Evolutionary conservation across 805 yeast species (phyloP).

Genomic region (Myxozyma monticola): DNA sequence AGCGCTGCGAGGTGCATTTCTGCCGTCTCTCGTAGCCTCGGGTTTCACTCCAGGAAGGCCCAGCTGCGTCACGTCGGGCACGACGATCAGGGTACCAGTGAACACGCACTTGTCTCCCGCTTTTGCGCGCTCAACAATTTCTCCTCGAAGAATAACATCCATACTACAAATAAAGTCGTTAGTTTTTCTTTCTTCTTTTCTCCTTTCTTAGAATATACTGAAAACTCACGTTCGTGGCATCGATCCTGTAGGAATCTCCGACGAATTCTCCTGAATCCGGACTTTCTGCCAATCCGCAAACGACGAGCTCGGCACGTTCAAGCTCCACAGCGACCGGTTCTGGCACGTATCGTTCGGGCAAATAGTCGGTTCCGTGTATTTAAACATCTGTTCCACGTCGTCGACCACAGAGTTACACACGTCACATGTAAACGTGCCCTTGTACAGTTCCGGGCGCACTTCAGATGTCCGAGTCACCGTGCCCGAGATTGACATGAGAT

Average conservation of each 20-base stretch:
- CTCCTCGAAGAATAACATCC: conserved; percentile 91
- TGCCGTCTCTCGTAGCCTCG: conserved; percentile 65
- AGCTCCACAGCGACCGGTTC: conserved; percentile 81
- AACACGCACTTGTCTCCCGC: conserved; percentile 95
- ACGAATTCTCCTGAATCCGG: conserved; percentile 93
- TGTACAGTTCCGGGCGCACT: conserved; percentile 89
- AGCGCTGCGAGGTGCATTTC: conserved; percentile 54
- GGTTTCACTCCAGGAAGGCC: conserved; percentile 96
- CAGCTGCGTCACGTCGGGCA: conserved; percentile 90
- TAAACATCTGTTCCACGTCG: conserved; percentile 89
- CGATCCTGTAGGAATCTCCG: conserved; percentile 95
- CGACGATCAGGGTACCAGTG: conserved; percentile 91
- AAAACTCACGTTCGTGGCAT: conserved; percentile 76
- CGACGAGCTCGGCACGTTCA: conserved; percentile 78
- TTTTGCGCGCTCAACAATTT: conserved; percentile 90
- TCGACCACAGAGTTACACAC: conserved; percentile 80
- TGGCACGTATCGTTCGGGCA: conserved; percentile 88
- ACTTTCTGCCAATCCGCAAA: conserved; percentile 97
- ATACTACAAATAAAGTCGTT: conserved; percentile 44
- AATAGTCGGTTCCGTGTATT: conserved; percentile 89
- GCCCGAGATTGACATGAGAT: conserved; percentile 80
- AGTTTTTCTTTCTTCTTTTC: background rate
- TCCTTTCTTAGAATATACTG: background rate
- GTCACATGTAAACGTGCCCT: conserved; percentile 86
- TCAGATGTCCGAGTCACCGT: conserved; percentile 96